Evolutionary conservation across 768 basidiomycete genomes (phyloP).

Genomic region (Termitomyces bulborhizus): DNA sequence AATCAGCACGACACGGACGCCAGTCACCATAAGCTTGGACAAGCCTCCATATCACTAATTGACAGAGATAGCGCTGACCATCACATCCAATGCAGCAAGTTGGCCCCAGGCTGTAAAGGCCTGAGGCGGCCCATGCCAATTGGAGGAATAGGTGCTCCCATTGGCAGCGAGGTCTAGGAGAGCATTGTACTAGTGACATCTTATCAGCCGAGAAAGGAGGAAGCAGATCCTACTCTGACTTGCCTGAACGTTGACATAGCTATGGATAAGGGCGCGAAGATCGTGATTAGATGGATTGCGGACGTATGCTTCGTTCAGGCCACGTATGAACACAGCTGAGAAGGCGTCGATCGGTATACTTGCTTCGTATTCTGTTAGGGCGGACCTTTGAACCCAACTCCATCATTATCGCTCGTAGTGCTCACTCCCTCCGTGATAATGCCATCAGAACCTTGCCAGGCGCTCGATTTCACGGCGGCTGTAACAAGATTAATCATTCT

Average conservation of each 20-base stretch:
- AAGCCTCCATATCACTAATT: background rate
- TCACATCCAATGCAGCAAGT: slow-evolving; percentile 38
- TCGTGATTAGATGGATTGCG: slow-evolving; percentile 29
- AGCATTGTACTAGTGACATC: slow-evolving; percentile 36
- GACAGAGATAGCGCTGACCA: slow-evolving; percentile 31
- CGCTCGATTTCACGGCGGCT: slow-evolving; percentile 34
- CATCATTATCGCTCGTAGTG: slow-evolving; percentile 34
- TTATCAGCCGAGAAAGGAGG: background rate
- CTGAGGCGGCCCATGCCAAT: slow-evolving; percentile 40
- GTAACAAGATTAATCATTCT: slow-evolving; percentile 32
- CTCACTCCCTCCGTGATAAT: slow-evolving; percentile 47
- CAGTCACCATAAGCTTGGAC: background rate
- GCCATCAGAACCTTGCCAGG: slow-evolving; percentile 43
- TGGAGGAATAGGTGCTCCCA: slow-evolving; percentile 37
- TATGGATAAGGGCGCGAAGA: slow-evolving; percentile 35
- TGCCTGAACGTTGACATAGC: slow-evolving; percentile 49
- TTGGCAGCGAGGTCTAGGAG: slow-evolving; percentile 41
- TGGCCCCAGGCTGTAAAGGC: slow-evolving; percentile 45
- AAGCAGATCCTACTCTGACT: background rate
- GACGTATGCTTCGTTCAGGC: slow-evolving; percentile 37
- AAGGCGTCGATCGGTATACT: background rate
- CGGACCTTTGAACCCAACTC: slow-evolving; percentile 47
- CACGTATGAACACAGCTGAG: slow-evolving; percentile 40
- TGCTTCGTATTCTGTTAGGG: background rate
- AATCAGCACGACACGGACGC: too few species aligned